These are phyloP conservation scores for Euclidium syriacum DNA, from an alignment of 345 rosid genomes.

Conservation along the genomic window DNA sequence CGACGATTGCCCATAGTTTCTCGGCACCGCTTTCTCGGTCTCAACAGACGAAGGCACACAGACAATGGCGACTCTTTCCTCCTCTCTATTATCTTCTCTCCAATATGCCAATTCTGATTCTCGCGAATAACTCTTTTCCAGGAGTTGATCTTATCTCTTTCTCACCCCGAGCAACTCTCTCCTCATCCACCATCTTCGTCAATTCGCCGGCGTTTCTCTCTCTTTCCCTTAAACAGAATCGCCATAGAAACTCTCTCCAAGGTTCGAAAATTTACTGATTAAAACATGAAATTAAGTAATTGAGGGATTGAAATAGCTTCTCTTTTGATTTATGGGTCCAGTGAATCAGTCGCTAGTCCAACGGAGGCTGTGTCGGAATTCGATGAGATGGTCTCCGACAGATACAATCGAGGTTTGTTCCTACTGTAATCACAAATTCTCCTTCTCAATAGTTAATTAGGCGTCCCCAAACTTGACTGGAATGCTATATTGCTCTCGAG, in stretches of 20 bases:
- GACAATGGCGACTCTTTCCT: constrained; percentile 42
- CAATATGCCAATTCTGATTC: constrained; percentile 19
- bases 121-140: constrained; percentile 15
- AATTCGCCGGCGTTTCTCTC: constrained; percentile 29
- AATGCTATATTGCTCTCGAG: no score
- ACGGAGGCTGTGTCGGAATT: constrained; percentile 67
- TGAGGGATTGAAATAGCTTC: not conserved
- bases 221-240: constrained; percentile 34
- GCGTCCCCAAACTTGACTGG: no score
- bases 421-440: no score
- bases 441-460: no score
- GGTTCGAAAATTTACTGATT: constrained; percentile 30
- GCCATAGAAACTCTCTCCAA: constrained; percentile 36
- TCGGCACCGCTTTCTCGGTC: not conserved
- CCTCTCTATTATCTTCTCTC: constrained; percentile 35
- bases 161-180: constrained; percentile 29
- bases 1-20: no score
- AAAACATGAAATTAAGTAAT: not conserved
- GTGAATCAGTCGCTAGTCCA: constrained; percentile 83
- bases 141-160: constrained; percentile 35
- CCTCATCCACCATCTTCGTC: constrained; percentile 14
- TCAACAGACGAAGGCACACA: constrained; percentile 1
- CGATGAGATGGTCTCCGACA: constrained; percentile 84
- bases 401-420: no score
- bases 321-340: constrained; percentile 29